A percentile compares a stretch with the other conserved stretches of the same genome.
Evolutionary conservation across 495 filamentous ascomycete species (phyloP).

Genomic region (Stereocaulon alpinum): DNA sequence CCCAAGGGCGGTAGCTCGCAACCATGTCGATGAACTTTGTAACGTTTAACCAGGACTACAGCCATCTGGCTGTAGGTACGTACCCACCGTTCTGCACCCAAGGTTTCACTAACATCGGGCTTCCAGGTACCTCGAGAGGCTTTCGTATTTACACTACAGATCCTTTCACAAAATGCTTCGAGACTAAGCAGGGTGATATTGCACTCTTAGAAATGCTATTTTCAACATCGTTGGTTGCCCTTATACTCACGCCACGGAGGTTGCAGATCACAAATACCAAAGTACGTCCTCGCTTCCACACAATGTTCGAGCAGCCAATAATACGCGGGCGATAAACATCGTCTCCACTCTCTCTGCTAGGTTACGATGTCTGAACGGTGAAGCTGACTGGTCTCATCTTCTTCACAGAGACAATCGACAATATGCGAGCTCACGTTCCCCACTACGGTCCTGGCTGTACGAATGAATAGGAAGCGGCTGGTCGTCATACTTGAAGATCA

Average conservation of each 20-base stretch:
- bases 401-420: conserved; percentile 67
- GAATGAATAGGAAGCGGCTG: conserved; percentile 86
- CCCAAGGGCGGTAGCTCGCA: neutral
- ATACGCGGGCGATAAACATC: conserved; percentile 9
- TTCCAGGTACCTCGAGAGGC: conserved; percentile 70
- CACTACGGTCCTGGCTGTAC: conserved; percentile 81
- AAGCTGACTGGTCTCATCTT: conserved; percentile 4
- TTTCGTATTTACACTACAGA: conserved; percentile 95
- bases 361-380: neutral
- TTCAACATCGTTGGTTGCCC: conserved; percentile 92
- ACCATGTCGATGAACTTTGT: conserved; percentile 85
- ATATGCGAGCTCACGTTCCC: conserved; percentile 99
- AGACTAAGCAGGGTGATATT: conserved; percentile 85
- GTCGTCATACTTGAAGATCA: conserved; percentile 89
- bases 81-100: conserved; percentile 2
- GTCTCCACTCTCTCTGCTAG: conserved; percentile 2
- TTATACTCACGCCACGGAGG: conserved; percentile 79
- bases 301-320: conserved; percentile 3
- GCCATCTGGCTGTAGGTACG: conserved; percentile 85
- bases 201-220: conserved; percentile 97
- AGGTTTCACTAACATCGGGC: conserved; percentile 8
- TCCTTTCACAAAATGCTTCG: conserved; percentile 86
- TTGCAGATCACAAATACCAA: conserved; percentile 96
- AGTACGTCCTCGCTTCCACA: conserved; percentile 38
- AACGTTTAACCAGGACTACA: conserved; percentile 98